Evolutionary conservation across 1,139 yeast genomes (phyloP), one percentile per base, ranked within the genome.

Genomic region (Magnusiomyces suaveolens): DNA sequence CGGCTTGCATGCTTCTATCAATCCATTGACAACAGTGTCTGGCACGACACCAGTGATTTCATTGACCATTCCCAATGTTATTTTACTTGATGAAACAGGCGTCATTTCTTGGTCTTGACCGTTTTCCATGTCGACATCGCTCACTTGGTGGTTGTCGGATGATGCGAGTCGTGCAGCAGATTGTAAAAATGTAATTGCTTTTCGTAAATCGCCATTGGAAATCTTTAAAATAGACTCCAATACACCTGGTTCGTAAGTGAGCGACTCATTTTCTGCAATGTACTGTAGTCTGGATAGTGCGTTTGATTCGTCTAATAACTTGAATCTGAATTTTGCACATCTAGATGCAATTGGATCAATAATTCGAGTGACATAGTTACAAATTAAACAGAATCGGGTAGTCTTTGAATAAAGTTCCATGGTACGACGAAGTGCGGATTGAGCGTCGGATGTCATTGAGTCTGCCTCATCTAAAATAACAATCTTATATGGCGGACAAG

Each of bases 381-480:
- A 94, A 56, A 92, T 85, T 60, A 92, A 73, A 69, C 97, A 90
- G 70, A 92, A 92, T 62, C 99, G 76, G 0, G 98, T 92, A 52
- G 90, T 90, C 49, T 80, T 80, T 1, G 97, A 86, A 70, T 89
- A 92, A 4, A 85, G 87, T 68, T 92, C 99, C 96, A 92, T 92
- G 1, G 97, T 92, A 69, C 98, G 79, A 71, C 98, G 81, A 58
- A 92, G 74, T 0, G 98, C 98, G 50, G 92, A 80, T 68, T 92
- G 98, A 0, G 98, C 98, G 69, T 92, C 98, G 50, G 87, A 81
- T n/a, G 98, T 92, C 98, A 92, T 92, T 21, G 95, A 87, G 68
- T 92, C 98, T 0, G 98, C 98, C 70, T 92, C 98, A 72, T 92
- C 97, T 54, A 90, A 70, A 50, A 88, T 85, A 46, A 84, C 75